Evolutionary conservation across 305 asterid species (phyloP), one percentile per base, ranked within the genome.

Genomic region (Plantago rigida): DNA sequence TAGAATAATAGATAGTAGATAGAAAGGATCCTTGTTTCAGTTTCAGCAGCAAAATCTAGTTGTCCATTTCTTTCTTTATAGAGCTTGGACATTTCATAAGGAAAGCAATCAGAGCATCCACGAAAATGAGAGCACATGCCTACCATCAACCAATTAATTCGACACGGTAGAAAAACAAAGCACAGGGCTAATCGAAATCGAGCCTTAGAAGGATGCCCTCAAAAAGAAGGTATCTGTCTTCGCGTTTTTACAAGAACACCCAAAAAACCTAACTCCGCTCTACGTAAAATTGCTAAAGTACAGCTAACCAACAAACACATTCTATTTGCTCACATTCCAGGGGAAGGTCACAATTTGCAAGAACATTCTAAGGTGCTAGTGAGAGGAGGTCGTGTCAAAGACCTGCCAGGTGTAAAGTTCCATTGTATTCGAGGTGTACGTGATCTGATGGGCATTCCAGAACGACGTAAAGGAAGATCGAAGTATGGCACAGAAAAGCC

Each of bases 381-480:
- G 6, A 44, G 48, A 1, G 11, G 4, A 29, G 5, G 34, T 29
- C 3, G 34, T 2, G 5, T 29, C 10, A 45, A 45, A 48, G 26
- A 48, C 13, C 17, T 51, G 57, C 34, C 34, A 51, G 57, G 57
- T 13, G 56, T 51, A 7, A 51, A 51, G 15, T 51, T 8, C 56
- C 56, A 19, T 51, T n/a, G 56, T 51, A 51, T 51, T 15, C 1
- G 56, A 51, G 29, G 56, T 14, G 56, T 51, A 29, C 15, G 34
- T 4, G 56, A 51, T 51, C 15, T 51, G 56, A 1, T 51, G 56
- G 56, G 56, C 7, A 51, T 51, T 51, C 12, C 31, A 10, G 56
- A 51, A 15, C 36, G 0, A 7, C 15, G 57, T 11, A 13, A 15
- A n/a, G 52, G 52, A 15, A 14, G 22, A 14, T 47, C 34, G 3